Evolutionary conservation across 768 basidiomycete genomes (phyloP).

Genomic region (Lyophyllum atratum): DNA sequence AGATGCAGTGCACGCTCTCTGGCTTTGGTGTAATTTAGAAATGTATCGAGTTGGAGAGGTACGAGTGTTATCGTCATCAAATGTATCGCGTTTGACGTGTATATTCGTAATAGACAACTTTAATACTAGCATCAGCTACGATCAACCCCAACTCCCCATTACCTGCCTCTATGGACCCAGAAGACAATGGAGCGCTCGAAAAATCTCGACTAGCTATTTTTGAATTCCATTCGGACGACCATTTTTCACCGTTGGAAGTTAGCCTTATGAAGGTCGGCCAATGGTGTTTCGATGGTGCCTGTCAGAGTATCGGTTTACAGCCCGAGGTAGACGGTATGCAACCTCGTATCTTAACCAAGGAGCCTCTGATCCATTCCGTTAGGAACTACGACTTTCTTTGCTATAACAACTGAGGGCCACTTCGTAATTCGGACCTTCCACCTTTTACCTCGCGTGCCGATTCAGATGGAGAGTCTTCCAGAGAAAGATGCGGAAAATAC

Average conservation of each 20-base stretch:
- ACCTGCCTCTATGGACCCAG: conserved; percentile 28
- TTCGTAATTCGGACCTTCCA: conserved; percentile 45
- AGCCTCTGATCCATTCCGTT: neutral
- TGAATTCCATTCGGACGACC: conserved; percentile 32
- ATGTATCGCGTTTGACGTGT: conserved; percentile 8
- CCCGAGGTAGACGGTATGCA: conserved; percentile 49
- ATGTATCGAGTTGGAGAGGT: conserved; percentile 43
- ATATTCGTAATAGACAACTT: conserved; percentile 28
- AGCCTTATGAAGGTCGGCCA: conserved; percentile 51
- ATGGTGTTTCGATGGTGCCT: conserved; percentile 54
- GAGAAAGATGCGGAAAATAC: conserved; percentile 31
- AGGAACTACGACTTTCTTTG: conserved; percentile 43
- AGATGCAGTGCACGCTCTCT: conserved; percentile 34
- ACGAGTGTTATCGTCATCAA: conserved; percentile 10
- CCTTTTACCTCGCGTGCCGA: conserved; percentile 27
- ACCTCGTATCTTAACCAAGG: neutral
- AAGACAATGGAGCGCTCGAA: conserved; percentile 33
- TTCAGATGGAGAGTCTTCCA: conserved; percentile 21
- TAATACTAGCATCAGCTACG: conserved; percentile 50
- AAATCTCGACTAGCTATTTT: conserved; percentile 42
- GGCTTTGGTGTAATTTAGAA: conserved; percentile 45
- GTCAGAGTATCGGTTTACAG: conserved; percentile 45
- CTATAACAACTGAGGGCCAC: conserved; percentile 42
- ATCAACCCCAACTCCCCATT: conserved; percentile 36
- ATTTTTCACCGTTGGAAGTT: conserved; percentile 31